These are phyloP conservation scores for Skeletonema tropicum DNA, from an alignment of 108 stramenopile species.

Conservation along the genomic window DNA sequence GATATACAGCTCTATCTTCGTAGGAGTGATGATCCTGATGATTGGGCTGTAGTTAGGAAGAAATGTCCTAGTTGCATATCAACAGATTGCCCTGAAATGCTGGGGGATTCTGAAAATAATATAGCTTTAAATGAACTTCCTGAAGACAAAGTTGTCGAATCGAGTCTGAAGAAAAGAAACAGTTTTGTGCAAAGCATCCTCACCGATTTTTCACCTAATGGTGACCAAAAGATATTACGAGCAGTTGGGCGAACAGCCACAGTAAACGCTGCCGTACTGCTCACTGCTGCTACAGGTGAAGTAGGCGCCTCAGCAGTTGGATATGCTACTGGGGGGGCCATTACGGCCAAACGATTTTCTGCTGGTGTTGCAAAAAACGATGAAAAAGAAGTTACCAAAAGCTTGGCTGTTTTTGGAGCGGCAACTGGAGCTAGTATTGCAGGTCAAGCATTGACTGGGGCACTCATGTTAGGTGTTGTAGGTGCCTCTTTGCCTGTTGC, in stretches of 20 bases:
- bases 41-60: conserved; percentile 42
- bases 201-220: conserved; percentile 22
- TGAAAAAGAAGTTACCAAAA: conserved; percentile 38
- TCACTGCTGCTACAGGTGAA: conserved; percentile 31
- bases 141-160: neutral
- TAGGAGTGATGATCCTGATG: conserved; percentile 2
- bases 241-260: conserved; percentile 38
- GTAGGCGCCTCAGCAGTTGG: conserved; percentile 16
- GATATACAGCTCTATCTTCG: conserved; percentile 28
- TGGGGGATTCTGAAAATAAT: neutral
- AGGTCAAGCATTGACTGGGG: conserved; percentile 38
- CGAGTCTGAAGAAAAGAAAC: neutral
- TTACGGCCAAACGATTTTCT: conserved; percentile 37
- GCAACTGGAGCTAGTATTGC: conserved; percentile 38
- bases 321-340: conserved; percentile 37
- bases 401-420: conserved; percentile 32
- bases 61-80: conserved; percentile 46
- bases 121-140: neutral
- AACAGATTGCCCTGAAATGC: conserved; percentile 33
- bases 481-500: conserved; percentile 39
- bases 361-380: conserved; percentile 21
- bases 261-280: conserved; percentile 35
- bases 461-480: conserved; percentile 24
- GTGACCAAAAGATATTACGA: conserved; percentile 41
- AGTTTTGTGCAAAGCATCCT: conserved; percentile 2